Conservation (phyloP, 371 early-diverging fungal species). For the Mucor lusitanicus region DNA sequence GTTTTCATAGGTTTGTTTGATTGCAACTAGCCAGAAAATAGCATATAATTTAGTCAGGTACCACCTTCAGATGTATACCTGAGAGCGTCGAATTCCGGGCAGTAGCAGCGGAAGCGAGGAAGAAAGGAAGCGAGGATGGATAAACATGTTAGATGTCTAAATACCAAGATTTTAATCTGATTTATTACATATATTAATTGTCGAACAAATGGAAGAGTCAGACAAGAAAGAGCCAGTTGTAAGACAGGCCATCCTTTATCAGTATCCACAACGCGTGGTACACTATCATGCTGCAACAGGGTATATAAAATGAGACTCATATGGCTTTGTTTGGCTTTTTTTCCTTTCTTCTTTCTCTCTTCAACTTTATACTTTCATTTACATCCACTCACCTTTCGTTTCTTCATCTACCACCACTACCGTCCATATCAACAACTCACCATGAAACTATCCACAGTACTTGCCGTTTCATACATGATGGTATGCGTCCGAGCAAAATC, state of each 20-base stretch:
- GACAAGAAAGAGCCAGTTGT: conserved; percentile 2
- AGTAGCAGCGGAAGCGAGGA: background rate
- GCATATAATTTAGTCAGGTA: background rate
- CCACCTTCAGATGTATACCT: background rate
- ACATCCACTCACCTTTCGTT: background rate
- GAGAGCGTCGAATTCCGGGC: background rate
- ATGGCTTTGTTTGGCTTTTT: background rate
- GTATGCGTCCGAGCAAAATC: conserved; percentile 4
- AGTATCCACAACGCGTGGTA: conserved; percentile 21
- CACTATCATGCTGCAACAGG: background rate
- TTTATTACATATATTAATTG: conserved; percentile 8
- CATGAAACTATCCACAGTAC: conserved; percentile 4
- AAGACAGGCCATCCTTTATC: conserved; percentile 23
- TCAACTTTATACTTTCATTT: background rate
- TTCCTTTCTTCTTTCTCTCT: background rate
- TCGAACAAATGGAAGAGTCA: background rate
- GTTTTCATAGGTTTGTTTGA: no score
- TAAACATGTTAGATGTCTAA: background rate
- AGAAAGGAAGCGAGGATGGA: background rate
- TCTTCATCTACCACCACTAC: background rate
- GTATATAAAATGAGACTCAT: background rate
- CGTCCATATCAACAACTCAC: background rate
- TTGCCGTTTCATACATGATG: background rate
- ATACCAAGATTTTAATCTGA: background rate
- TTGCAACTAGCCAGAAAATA: no score